Evolutionary conservation across 306 rosid species (phyloP).

Genomic region (Castanospermum australe): DNA sequence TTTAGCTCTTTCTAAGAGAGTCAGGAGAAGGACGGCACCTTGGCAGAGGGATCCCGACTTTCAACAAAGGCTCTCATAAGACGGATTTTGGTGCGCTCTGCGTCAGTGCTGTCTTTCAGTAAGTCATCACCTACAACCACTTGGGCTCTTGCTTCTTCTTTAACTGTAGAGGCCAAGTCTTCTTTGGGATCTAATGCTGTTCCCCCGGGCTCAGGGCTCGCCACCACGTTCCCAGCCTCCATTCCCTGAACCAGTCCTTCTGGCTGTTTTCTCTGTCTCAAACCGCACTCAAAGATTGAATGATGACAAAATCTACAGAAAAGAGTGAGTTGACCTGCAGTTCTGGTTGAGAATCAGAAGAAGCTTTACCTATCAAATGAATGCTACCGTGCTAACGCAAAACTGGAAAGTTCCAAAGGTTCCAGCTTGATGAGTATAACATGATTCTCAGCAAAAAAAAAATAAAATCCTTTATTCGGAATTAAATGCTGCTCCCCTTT

Average conservation of each 20-base stretch:
- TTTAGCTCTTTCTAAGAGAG: too few relatives aligned
- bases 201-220: not conserved
- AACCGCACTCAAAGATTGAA: not conserved
- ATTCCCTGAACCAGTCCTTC: not conserved
- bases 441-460: too few relatives aligned
- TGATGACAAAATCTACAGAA: too few relatives aligned
- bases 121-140: not conserved
- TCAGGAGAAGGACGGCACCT: slow-evolving; percentile 27
- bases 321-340: too few relatives aligned
- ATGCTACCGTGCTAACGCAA: too few relatives aligned
- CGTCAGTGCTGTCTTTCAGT: slow-evolving; percentile 18
- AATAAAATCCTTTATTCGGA: too few relatives aligned
- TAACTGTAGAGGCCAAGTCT: not conserved
- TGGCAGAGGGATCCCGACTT: slow-evolving; percentile 38
- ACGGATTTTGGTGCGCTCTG: slow-evolving; percentile 33
- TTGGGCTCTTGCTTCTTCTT: not conserved
- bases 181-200: not conserved
- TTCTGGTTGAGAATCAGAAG: too few relatives aligned
- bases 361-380: too few relatives aligned
- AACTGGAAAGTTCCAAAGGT: too few relatives aligned
- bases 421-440: too few relatives aligned
- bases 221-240: slow-evolving; percentile 2
- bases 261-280: not conserved
- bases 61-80: slow-evolving; percentile 43
- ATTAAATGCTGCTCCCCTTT: too few relatives aligned